Conservation (phyloP, 2,329 filamentous ascomycete genomes). For the Mycogone perniciosa region DNA sequence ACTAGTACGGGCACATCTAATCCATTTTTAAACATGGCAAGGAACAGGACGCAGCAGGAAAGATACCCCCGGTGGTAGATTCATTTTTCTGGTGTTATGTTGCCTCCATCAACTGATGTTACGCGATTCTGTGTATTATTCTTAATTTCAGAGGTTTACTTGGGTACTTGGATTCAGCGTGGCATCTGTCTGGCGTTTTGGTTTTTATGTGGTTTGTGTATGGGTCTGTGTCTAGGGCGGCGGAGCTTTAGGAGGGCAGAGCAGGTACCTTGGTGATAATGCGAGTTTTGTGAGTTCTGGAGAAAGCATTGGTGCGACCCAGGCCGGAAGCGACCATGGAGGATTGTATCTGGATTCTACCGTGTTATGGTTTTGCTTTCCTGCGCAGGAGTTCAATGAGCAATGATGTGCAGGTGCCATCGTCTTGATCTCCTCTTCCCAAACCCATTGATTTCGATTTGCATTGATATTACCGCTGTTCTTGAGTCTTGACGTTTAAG, state of each 20-base stretch:
- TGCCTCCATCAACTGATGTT: not conserved
- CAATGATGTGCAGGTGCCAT: not conserved
- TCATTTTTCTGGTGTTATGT: not conserved
- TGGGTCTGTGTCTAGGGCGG: not conserved
- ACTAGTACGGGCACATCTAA: slow-evolving; percentile 22
- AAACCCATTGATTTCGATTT: not conserved
- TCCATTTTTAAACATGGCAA: slow-evolving; percentile 34
- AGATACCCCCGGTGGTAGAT: slow-evolving; percentile 31
- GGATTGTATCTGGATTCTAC: not conserved
- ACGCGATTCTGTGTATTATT: slow-evolving; percentile 2
- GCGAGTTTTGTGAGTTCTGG: not conserved
- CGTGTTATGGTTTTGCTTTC: not conserved
- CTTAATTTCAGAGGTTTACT: not conserved
- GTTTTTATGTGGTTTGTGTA: not conserved
- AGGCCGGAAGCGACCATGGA: not conserved
- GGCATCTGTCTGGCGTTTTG: slow-evolving; percentile 11
- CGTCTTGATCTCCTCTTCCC: not conserved
- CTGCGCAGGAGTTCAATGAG: not conserved
- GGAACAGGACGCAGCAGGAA: slow-evolving; percentile 33
- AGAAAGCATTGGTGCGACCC: too few relatives aligned
- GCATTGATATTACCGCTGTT: not conserved
- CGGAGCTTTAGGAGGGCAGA: too few relatives aligned
- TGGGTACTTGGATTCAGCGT: slow-evolving; percentile 5
- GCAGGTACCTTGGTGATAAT: not conserved
- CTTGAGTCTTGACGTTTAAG: not conserved